Conservation (phyloP, 2,329 filamentous ascomycete genomes). For the Talaromyces marneffei region DNA sequence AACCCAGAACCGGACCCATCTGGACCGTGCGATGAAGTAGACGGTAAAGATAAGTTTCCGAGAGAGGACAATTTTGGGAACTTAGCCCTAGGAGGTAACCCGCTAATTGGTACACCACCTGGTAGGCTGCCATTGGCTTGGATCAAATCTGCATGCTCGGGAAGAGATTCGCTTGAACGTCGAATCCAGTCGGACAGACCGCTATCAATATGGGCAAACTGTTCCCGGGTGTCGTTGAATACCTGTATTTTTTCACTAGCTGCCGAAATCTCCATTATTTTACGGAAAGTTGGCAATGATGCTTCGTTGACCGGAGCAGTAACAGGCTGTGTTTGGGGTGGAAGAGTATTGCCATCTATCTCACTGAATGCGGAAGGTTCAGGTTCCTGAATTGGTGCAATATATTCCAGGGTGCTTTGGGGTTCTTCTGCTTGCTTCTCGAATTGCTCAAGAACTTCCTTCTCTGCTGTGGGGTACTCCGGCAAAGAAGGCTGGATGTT, state of each 20-base stretch:
- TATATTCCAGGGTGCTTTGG: slow-evolving; percentile 13
- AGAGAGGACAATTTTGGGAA: slow-evolving; percentile 38
- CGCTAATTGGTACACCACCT: slow-evolving; percentile 23
- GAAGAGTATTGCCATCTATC: background rate
- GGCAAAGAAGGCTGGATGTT: background rate
- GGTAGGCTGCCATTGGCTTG: slow-evolving; percentile 31
- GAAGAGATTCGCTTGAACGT: slow-evolving; percentile 44
- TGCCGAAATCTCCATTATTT: slow-evolving; percentile 67
- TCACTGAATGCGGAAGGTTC: slow-evolving; percentile 12
- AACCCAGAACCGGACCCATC: slow-evolving; percentile 26
- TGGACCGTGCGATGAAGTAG: slow-evolving; percentile 20
- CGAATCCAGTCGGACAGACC: slow-evolving; percentile 62
- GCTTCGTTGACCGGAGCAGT: slow-evolving; percentile 22
- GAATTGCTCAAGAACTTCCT: background rate
- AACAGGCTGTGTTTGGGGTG: background rate
- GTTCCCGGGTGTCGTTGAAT: slow-evolving; percentile 65
- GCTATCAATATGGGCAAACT: slow-evolving; percentile 67
- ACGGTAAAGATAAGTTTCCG: slow-evolving; percentile 24
- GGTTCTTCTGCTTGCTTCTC: slow-evolving; percentile 3
- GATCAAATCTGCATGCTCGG: slow-evolving; percentile 48
- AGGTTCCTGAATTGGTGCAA: slow-evolving; percentile 2
- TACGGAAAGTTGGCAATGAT: slow-evolving; percentile 59
- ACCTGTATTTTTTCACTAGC: slow-evolving; percentile 64
- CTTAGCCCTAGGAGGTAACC: slow-evolving; percentile 30
- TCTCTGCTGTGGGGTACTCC: background rate